Conservation (phyloP, 2,329 filamentous ascomycete species). For the Apiospora saccharicola region DNA sequence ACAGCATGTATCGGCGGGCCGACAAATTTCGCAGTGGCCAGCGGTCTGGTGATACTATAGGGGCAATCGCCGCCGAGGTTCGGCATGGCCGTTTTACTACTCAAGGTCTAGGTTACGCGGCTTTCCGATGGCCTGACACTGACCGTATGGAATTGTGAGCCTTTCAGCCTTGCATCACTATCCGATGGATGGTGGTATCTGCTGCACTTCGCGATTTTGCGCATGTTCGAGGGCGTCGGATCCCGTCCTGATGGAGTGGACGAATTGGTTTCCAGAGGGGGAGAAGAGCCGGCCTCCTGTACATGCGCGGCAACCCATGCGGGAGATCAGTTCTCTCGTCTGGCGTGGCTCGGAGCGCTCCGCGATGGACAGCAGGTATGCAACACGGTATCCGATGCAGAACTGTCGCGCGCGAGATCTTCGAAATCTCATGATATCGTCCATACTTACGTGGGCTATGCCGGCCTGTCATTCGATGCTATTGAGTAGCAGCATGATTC, state of each 20-base stretch:
- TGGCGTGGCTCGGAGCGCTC: conserved; percentile 1
- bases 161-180: neutral
- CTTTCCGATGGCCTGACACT: conserved; percentile 23
- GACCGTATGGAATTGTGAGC: neutral
- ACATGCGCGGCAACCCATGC: neutral
- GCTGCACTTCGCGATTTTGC: neutral
- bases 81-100: conserved; percentile 36
- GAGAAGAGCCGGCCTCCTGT: neutral
- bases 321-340: neutral
- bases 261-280: neutral
- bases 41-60: conserved; percentile 36
- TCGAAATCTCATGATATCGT: conserved; percentile 1
- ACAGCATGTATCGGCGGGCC: conserved; percentile 38
- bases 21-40: conserved; percentile 38
- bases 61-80: conserved; percentile 34
- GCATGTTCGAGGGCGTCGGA: neutral
- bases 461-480: neutral
- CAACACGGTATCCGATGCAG: conserved; percentile 4
- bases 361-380: neutral
- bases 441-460: neutral
- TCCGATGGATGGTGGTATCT: conserved; percentile 4
- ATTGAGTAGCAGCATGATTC: neutral
- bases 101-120: conserved; percentile 36
- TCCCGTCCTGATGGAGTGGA: neutral
- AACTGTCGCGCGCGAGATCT: neutral